Evolutionary conservation across 2,329 filamentous ascomycete genomes (phyloP).

Genomic region (Verruconis gallopava): DNA sequence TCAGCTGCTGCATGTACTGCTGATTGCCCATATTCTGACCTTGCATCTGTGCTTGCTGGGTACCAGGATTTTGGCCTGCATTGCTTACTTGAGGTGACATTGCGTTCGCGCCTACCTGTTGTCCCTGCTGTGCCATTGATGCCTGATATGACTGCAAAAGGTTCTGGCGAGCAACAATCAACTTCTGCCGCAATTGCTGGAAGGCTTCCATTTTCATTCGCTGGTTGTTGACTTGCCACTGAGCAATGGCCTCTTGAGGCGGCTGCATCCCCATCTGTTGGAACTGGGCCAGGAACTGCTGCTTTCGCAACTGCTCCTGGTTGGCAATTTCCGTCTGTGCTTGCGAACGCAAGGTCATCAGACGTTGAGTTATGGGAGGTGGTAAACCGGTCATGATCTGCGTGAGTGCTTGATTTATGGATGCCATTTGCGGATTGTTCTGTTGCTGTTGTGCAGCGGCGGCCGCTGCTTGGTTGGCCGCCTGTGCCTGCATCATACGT

Average conservation of each 20-base stretch:
- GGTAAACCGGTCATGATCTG: not conserved
- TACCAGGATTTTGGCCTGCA: not conserved
- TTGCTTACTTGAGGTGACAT: not conserved
- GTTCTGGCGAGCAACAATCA: not conserved
- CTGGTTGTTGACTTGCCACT: slow-evolving; percentile 15
- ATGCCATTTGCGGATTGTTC: not conserved
- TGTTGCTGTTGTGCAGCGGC: not conserved
- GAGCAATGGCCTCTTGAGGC: slow-evolving; percentile 8
- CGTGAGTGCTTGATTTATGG: not conserved
- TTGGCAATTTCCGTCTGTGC: not conserved
- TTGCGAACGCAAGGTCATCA: not conserved
- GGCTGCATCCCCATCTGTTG: not conserved
- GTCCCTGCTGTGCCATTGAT: slow-evolving; percentile 5
- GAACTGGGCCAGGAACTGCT: not conserved
- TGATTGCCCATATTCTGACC: slow-evolving; percentile 1
- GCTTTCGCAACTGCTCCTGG: not conserved
- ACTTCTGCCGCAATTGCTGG: slow-evolving; percentile 9
- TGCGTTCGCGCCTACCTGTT: no score
- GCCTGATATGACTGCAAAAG: slow-evolving; percentile 9
- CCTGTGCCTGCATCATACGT: not conserved
- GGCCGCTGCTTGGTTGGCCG: not conserved
- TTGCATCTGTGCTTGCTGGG: slow-evolving; percentile 2
- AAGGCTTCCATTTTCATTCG: not conserved
- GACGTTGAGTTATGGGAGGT: not conserved
- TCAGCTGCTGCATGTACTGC: slow-evolving; percentile 17